Base-by-base conservation (phyloP, 257 asterid species). In the Agastache rugosa region DNA sequence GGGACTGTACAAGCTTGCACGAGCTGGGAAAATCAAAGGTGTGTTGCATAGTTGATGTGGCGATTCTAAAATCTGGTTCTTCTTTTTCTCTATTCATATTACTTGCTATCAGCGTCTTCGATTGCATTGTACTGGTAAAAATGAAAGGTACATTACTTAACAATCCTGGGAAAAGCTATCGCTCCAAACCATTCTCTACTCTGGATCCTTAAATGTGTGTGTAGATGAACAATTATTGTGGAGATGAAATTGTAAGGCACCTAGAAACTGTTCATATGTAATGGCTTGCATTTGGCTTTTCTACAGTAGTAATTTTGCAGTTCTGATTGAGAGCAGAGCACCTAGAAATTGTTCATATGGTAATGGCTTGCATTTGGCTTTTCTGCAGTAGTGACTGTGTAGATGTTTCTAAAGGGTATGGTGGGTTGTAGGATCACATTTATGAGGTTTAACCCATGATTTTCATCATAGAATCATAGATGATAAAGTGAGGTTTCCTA, bases 21-120 rank as follows among this genome's bases (percentile, higher is more conserved):
- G 99, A 72, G 96, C 96, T 64, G 97, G 99, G 71, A 89, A 91
- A 83, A 92, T 95, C 54, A 92, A 91, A 88, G 99, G 99, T 95
- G 74, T 42, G 77, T 65, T 70, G 22, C 63, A 47, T 39, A 16
- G 41, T 23, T 42, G 20, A 39, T 71, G 48, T 23, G 65, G 29
- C 12, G 9, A 54, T 44, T 82, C 19, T 74, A 16, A 48, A 81
- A 44, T 48, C 25, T 74, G 34, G 72, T 37, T 29, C 44, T 48
- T 41, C 72, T 22, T 12, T 76, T 41, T 47, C 34, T 34, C 63
- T 60, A 62, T 75, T 25, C 7, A 3, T 56, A 48, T 71, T 67
- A 51, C 58, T 48, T 27, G 39, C 62, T 6, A 31, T 64, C 37
- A 45, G 22, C 35, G 10, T 60, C 31, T 53, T 60, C 20, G 1